phyloP scores from a whole-genome alignment of 148 eudicot species.

The Persicaria maculosa region DNA sequence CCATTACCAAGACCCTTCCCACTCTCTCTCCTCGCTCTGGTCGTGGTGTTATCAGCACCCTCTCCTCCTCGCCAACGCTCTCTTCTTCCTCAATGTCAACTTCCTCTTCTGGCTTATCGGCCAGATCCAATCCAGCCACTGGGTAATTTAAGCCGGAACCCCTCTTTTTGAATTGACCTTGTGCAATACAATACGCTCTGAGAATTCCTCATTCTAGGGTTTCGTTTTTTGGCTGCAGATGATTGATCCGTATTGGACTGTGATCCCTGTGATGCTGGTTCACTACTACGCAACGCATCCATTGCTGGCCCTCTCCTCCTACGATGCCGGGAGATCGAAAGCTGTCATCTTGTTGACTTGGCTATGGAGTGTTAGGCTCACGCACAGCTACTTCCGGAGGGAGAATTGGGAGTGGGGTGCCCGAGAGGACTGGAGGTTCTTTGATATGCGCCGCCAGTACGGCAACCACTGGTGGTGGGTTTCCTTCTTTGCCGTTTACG shows the following conservation, averaged over 20 bases:
- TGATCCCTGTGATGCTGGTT: conserved; percentile 59
- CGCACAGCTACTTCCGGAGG: conserved; percentile 83
- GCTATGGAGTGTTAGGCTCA: conserved; percentile 69
- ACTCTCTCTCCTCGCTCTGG: conserved; percentile 34
- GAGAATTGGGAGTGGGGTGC: conserved; percentile 93
- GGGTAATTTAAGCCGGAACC: conserved; percentile 35
- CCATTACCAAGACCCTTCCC: conserved; percentile 17
- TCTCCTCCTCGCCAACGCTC: conserved; percentile 47
- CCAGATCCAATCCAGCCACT: conserved; percentile 70
- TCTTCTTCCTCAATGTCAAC: conserved; percentile 76
- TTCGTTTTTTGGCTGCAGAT: conserved; percentile 36
- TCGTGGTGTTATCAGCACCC: conserved; percentile 78
- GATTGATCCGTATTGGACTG: conserved; percentile 92
- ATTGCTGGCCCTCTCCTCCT: conserved; percentile 28
- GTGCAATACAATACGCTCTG: background rate
- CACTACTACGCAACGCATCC: conserved; percentile 74
- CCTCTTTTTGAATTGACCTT: no score
- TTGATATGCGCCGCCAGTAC: conserved; percentile 55
- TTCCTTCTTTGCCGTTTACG: conserved; percentile 78
- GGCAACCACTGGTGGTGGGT: conserved; percentile 87
- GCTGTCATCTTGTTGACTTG: conserved; percentile 54
- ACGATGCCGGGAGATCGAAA: conserved; percentile 53
- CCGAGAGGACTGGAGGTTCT: conserved; percentile 86
- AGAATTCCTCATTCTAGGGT: background rate
- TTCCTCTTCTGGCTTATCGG: conserved; percentile 74